Conservation (phyloP, 257 asterid genomes). For the Rauvolfia tetraphylla region DNA sequence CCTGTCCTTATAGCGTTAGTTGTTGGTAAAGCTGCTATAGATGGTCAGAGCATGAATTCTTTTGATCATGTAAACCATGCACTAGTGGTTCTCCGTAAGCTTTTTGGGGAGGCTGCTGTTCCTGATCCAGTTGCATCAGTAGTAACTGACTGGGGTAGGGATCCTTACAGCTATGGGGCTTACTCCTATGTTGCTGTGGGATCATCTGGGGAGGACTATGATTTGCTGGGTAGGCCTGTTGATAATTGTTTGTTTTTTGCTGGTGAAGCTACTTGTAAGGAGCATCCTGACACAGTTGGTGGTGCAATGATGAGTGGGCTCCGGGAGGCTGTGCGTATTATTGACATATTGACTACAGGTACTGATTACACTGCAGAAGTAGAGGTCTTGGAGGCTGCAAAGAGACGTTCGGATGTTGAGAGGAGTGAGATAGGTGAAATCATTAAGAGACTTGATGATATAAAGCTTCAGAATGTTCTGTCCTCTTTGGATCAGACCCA, state of each 20-base stretch:
- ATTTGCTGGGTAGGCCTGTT: conserved; percentile 89
- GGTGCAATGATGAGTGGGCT: conserved; percentile 99
- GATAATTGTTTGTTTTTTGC: conserved; percentile 93
- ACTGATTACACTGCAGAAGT: conserved; percentile 76
- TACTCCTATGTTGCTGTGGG: conserved; percentile 99
- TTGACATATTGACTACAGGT: conserved; percentile 69
- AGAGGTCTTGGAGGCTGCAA: conserved; percentile 87
- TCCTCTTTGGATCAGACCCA: conserved; percentile 59
- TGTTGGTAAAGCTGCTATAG: conserved; percentile 95
- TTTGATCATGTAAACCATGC: conserved; percentile 85
- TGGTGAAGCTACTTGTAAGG: conserved; percentile 99
- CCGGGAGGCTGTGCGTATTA: conserved; percentile 91
- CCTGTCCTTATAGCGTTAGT: conserved; percentile 96
- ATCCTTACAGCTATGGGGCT: conserved; percentile 95
- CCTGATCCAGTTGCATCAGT: conserved; percentile 90
- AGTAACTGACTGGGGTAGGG: conserved; percentile 98
- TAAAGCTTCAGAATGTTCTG: conserved; percentile 55
- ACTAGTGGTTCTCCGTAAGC: conserved; percentile 74
- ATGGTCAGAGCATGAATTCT: conserved; percentile 63
- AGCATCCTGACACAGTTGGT: conserved; percentile 99
- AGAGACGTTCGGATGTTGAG: conserved; percentile 63
- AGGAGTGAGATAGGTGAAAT: conserved; percentile 87
- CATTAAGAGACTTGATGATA: conserved; percentile 66
- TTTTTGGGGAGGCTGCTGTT: conserved; percentile 84
- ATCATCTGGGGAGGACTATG: conserved; percentile 98